Percentiles rank a stretch among this genome's conserved stretches.
Evolutionary conservation across 345 rosid species (phyloP).

Genomic region (Kandelia obovata): DNA sequence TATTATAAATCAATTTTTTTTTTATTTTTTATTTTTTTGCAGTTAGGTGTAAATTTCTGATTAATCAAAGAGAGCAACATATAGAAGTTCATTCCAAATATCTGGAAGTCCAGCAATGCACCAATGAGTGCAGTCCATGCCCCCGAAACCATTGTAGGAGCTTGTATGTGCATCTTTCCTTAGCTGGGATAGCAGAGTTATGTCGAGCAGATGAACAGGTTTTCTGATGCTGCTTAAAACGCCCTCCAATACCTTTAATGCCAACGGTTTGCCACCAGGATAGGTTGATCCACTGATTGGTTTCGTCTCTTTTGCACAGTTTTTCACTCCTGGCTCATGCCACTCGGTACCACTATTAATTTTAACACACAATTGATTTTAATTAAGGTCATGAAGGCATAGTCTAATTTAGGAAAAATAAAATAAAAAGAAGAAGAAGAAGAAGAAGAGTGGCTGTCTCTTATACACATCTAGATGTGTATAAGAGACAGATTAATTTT

Average conservation of each 20-base stretch:
- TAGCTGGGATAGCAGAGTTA: conserved; percentile 59
- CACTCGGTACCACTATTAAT: conserved; percentile 47
- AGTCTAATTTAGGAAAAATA: background rate
- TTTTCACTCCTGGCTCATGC: conserved; percentile 47
- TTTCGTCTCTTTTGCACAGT: conserved; percentile 41
- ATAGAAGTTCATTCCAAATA: conserved; percentile 61
- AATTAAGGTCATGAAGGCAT: no score
- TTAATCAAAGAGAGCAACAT: conserved; percentile 30
- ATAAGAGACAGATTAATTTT: no score
- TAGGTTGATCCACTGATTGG: conserved; percentile 45
- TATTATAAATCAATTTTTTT: no score
- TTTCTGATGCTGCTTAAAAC: conserved; percentile 37
- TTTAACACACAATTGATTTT: no score
- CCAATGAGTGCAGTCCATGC: conserved; percentile 81
- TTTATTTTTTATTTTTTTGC: no score
- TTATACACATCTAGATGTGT: no score
- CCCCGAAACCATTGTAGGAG: conserved; percentile 42
- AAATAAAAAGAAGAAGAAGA: no score
- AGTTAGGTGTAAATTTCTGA: no score
- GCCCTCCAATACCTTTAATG: conserved; percentile 37
- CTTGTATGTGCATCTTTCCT: conserved; percentile 73
- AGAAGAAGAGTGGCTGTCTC: no score
- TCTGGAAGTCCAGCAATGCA: conserved; percentile 63
- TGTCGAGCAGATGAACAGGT: conserved; percentile 53
- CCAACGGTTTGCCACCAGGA: conserved; percentile 36